Percentiles rank a stretch among this genome's conserved stretches.
phyloP scores from a whole-genome alignment of 768 basidiomycete species.

The Kwoniella heveanensis region DNA sequence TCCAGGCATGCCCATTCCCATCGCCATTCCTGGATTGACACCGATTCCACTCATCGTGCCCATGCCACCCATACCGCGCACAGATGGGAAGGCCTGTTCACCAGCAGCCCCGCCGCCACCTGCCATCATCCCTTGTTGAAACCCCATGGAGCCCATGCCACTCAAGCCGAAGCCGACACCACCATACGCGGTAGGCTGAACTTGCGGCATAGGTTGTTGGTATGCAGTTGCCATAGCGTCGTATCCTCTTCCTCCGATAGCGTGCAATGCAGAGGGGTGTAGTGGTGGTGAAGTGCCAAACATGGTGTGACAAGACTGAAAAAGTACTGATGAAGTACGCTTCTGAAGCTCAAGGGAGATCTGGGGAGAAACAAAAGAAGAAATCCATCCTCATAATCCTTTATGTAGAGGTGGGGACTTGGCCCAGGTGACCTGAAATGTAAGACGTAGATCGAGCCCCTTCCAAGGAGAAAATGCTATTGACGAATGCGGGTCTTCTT shows the following conservation, averaged over 20 bases:
- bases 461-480: not conserved
- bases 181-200: conserved; percentile 24
- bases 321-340: not conserved
- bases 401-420: not conserved
- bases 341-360: not conserved
- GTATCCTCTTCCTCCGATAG: conserved; percentile 10
- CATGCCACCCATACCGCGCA: conserved; percentile 20
- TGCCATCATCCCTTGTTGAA: not conserved
- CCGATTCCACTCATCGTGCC: conserved; percentile 11
- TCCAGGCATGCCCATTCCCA: conserved; percentile 21
- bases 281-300: conserved; percentile 24
- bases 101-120: not conserved
- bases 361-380: not conserved
- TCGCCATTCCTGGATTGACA: conserved; percentile 10
- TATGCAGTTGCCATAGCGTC: conserved; percentile 7
- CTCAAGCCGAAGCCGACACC: conserved; percentile 34
- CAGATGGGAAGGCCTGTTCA: conserved; percentile 10
- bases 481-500: not conserved
- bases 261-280: conserved; percentile 13
- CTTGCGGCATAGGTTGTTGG: conserved; percentile 22
- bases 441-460: not conserved
- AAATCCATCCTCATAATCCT: not conserved
- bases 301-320: conserved; percentile 4
- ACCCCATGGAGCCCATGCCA: conserved; percentile 1
- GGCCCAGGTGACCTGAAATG: not conserved